These are phyloP conservation scores for Komagataella pastoris DNA, from an alignment of 805 yeast genomes.

Conservation along the genomic window DNA sequence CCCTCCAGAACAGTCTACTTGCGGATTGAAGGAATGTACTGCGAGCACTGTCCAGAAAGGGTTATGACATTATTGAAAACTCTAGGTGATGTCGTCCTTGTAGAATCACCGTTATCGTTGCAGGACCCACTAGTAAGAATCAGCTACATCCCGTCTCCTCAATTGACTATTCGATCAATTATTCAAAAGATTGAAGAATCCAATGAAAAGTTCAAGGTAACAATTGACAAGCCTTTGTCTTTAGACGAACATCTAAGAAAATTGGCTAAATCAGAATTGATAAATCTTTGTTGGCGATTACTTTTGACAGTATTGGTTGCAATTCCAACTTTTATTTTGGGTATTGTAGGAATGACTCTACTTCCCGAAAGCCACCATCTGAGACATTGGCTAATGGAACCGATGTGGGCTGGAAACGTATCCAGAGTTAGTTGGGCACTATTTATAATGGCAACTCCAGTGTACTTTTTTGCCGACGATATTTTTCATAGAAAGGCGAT, in stretches of 20 bases:
- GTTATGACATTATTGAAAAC: constrained; percentile 33
- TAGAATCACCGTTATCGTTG: constrained; percentile 41
- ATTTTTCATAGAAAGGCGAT: constrained; percentile 57
- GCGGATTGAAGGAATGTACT: constrained; percentile 52
- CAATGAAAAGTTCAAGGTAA: constrained; percentile 32
- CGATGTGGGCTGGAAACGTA: constrained; percentile 50
- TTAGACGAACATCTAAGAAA: constrained; percentile 50
- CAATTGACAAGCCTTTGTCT: constrained; percentile 37
- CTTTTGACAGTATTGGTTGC: constrained; percentile 37
- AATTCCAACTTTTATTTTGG: constrained; percentile 53
- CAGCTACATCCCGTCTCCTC: constrained; percentile 46
- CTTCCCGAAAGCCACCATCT: constrained; percentile 28
- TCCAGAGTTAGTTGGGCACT: constrained; percentile 54
- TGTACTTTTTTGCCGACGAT: constrained; percentile 63
- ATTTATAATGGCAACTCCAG: constrained; percentile 54
- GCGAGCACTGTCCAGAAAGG: constrained; percentile 53
- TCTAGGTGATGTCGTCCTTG: constrained; percentile 44
- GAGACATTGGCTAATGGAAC: constrained; percentile 42
- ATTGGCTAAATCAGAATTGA: constrained; percentile 34
- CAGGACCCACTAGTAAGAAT: constrained; percentile 45
- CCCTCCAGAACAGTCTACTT: constrained; percentile 44
- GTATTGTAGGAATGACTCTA: constrained; percentile 57
- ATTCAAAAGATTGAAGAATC: constrained; percentile 32
- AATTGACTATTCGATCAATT: constrained; percentile 41
- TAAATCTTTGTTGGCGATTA: constrained; percentile 30